phyloP scores from a whole-genome alignment of 148 eudicot species.

The Agrostemma githago region DNA sequence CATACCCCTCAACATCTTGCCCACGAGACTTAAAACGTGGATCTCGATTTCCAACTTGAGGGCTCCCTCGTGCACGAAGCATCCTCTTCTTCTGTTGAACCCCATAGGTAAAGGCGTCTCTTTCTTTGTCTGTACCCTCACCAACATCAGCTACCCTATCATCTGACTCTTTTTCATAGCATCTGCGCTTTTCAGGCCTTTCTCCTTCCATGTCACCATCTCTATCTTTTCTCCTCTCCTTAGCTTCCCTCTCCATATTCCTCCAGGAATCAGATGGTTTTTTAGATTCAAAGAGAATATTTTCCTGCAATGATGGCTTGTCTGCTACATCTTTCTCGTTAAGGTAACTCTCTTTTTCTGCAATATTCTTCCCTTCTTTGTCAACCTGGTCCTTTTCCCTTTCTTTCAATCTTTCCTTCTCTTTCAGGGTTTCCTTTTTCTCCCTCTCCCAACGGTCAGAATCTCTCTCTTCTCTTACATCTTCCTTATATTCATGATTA shows the following conservation, averaged over 20 bases:
- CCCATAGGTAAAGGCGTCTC: slow-evolving; percentile 65
- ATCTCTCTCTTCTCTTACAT: slow-evolving; percentile 59
- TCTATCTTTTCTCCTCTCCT: slow-evolving; percentile 75
- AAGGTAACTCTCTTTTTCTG: slow-evolving; percentile 55
- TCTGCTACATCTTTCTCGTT: slow-evolving; percentile 55
- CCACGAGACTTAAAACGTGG: slow-evolving; percentile 63
- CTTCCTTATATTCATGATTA: slow-evolving; percentile 58
- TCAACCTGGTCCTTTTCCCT: slow-evolving; percentile 61
- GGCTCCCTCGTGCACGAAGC: slow-evolving; percentile 93
- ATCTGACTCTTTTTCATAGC: slow-evolving; percentile 66
- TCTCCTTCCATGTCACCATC: slow-evolving; percentile 78
- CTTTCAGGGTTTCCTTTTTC: slow-evolving; percentile 59
- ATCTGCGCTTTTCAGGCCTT: slow-evolving; percentile 72
- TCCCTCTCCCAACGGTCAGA: slow-evolving; percentile 71
- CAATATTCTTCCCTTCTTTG: slow-evolving; percentile 52
- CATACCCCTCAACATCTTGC: slow-evolving; percentile 84
- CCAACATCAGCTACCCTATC: slow-evolving; percentile 67
- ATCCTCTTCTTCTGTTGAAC: slow-evolving; percentile 93
- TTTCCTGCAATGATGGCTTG: slow-evolving; percentile 48
- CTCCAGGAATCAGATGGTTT: slow-evolving; percentile 65
- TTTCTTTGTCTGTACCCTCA: slow-evolving; percentile 64
- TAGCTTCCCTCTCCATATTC: slow-evolving; percentile 61
- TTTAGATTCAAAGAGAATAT: slow-evolving; percentile 48
- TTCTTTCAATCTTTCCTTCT: slow-evolving; percentile 70
- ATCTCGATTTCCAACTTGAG: slow-evolving; percentile 65